Percentiles rank a stretch among this genome's conserved stretches.
Conservation (phyloP, 2,329 filamentous ascomycete genomes). For the Epichloe gansuensis region DNA sequence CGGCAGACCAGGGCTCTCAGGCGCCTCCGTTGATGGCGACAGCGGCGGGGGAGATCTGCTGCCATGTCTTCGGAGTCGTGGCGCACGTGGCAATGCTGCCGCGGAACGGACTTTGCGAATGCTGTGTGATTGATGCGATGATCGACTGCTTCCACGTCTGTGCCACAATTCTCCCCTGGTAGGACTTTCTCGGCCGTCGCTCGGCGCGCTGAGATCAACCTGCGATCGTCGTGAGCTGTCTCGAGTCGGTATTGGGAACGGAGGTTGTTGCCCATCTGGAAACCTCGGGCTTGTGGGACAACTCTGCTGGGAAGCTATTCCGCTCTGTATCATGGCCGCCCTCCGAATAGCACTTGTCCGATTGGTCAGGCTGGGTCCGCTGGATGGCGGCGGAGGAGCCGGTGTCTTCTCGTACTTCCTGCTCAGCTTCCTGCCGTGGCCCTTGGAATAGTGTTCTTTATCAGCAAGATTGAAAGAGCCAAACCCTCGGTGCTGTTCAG, state of each 20-base stretch:
- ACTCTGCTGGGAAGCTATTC: slow-evolving; percentile 53
- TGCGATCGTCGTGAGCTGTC: slow-evolving; percentile 73
- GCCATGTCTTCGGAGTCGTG: slow-evolving; percentile 34
- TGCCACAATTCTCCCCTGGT: slow-evolving; percentile 48
- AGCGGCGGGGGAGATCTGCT: slow-evolving; percentile 54
- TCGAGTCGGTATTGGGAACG: slow-evolving; percentile 83
- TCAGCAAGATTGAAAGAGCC: slow-evolving; percentile 30
- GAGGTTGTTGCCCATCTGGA: slow-evolving; percentile 52
- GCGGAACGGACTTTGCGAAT: slow-evolving; percentile 80
- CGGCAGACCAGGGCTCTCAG: slow-evolving; percentile 59
- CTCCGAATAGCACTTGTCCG: slow-evolving; percentile 52
- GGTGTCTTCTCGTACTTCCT: slow-evolving; percentile 27
- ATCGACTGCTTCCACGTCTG: slow-evolving; percentile 36
- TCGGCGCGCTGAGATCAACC: slow-evolving; percentile 49
- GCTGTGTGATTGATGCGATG: slow-evolving; percentile 45
- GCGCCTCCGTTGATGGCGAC: slow-evolving; percentile 53
- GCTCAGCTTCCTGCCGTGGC: slow-evolving; percentile 18
- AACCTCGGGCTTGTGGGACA: slow-evolving; percentile 55
- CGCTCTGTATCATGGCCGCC: slow-evolving; percentile 68
- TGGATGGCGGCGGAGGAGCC: slow-evolving; percentile 8
- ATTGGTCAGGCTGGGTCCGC: slow-evolving; percentile 29
- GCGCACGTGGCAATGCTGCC: slow-evolving; percentile 51
- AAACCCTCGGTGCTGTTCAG: slow-evolving; percentile 30
- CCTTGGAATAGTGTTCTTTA: slow-evolving; percentile 15
- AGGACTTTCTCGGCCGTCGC: slow-evolving; percentile 68